Percentiles rank a stretch among this genome's conserved stretches.
Conservation (phyloP, 2,329 filamentous ascomycete species). For the Aureobasidium vineae region DNA sequence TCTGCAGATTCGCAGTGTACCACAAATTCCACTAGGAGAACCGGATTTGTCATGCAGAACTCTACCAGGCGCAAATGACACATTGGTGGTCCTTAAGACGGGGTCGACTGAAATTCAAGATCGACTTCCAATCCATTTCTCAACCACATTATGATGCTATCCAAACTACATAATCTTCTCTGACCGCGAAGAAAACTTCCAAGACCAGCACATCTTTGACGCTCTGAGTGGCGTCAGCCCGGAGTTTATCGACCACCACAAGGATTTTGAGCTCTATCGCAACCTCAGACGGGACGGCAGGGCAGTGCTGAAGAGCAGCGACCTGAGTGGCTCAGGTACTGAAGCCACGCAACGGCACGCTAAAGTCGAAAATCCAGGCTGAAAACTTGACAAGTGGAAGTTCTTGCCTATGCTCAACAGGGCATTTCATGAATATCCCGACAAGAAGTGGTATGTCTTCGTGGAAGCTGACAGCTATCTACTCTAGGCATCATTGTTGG, state of each 20-base stretch:
- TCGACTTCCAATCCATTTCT: conserved; percentile 36
- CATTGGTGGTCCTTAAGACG: conserved; percentile 53
- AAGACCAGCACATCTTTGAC: conserved; percentile 38
- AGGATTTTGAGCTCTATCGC: conserved; percentile 36
- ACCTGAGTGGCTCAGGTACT: conserved; percentile 31
- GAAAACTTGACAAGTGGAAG: conserved; percentile 51
- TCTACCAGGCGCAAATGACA: conserved; percentile 44
- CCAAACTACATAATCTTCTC: conserved; percentile 41
- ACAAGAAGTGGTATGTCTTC: conserved; percentile 60
- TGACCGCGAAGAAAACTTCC: conserved; percentile 40
- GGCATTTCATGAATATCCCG: conserved; percentile 38
- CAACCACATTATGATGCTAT: conserved; percentile 39
- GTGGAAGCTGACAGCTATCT: conserved; percentile 59
- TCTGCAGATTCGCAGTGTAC: background rate
- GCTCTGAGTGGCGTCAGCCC: conserved; percentile 31
- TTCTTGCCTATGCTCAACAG: conserved; percentile 52
- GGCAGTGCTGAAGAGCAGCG: conserved; percentile 28
- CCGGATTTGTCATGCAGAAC: background rate
- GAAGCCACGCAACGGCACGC: conserved; percentile 29
- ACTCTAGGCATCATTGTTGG: conserved; percentile 49
- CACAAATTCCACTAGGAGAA: background rate
- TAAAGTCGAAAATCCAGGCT: conserved; percentile 36
- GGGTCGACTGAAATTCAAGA: conserved; percentile 38
- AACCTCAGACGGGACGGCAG: conserved; percentile 31
- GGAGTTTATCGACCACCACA: conserved; percentile 28